Evolutionary conservation across 352 stramenopile genomes (phyloP).

Genomic region (Globisporangium rhizosaccharum): DNA sequence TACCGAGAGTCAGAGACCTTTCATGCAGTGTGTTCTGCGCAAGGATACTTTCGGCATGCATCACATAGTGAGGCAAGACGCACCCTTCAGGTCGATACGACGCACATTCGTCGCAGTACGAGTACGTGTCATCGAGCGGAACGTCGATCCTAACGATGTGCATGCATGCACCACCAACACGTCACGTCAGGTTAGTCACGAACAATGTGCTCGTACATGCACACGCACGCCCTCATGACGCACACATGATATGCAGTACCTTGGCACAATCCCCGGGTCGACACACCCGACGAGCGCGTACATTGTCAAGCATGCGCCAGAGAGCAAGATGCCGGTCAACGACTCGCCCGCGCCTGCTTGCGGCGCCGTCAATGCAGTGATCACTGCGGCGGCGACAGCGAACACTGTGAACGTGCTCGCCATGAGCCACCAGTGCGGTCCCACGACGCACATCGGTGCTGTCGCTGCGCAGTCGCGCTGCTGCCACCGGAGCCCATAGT

Average conservation of each 20-base stretch:
- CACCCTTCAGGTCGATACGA: slow-evolving; percentile 71
- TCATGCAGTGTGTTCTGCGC: background rate
- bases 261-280: slow-evolving; percentile 61
- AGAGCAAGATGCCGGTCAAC: slow-evolving; percentile 49
- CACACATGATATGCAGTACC: slow-evolving; percentile 18
- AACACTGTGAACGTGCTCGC: slow-evolving; percentile 52
- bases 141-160: slow-evolving; percentile 5
- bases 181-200: background rate
- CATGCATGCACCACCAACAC: background rate
- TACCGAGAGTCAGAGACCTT: slow-evolving; percentile 6
- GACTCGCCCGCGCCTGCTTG: slow-evolving; percentile 38
- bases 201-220: background rate
- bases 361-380: slow-evolving; percentile 46
- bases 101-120: slow-evolving; percentile 75
- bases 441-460: slow-evolving; percentile 52
- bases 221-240: background rate
- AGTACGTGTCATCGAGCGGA: slow-evolving; percentile 53
- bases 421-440: slow-evolving; percentile 80
- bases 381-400: slow-evolving; percentile 27
- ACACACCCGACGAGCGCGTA: slow-evolving; percentile 75
- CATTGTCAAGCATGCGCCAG: slow-evolving; percentile 41
- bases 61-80: slow-evolving; percentile 3
- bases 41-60: background rate
- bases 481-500: slow-evolving; percentile 49
- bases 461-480: background rate